Percentiles rank a stretch among this genome's conserved stretches.
Conservation (phyloP, 805 yeast genomes). For the Metschnikowia aberdeeniae region DNA sequence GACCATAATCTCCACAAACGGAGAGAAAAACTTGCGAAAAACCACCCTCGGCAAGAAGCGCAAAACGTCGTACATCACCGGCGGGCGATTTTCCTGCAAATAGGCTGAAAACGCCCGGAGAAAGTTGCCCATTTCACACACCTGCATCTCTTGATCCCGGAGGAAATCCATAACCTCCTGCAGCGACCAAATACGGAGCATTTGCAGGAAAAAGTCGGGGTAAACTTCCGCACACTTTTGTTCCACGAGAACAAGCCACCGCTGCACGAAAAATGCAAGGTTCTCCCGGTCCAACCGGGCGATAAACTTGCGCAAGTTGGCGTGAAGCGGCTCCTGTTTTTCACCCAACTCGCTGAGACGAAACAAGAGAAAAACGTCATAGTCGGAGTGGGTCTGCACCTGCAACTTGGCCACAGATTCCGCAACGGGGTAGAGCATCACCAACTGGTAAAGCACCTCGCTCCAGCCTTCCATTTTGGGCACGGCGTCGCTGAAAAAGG, state of each 20-base stretch:
- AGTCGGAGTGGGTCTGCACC: not conserved
- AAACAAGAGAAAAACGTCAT: conserved; percentile 34
- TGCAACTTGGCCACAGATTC: conserved; percentile 14
- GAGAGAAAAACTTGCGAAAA: conserved; percentile 10
- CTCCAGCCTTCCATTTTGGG: conserved; percentile 27
- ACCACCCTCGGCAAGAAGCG: conserved; percentile 8
- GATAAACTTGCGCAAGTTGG: conserved; percentile 5
- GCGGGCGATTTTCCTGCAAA: not conserved
- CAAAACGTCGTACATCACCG: conserved; percentile 5
- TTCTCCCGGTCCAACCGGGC: conserved; percentile 10
- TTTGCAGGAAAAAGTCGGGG: conserved; percentile 4
- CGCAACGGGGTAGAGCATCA: conserved; percentile 38
- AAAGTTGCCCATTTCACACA: conserved; percentile 13
- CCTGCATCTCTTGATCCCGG: not conserved
- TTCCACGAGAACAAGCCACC: conserved; percentile 56
- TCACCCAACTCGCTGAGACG: conserved; percentile 44
- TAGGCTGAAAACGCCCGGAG: conserved; percentile 6
- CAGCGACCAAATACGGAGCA: conserved; percentile 1
- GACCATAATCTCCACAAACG: conserved; percentile 1
- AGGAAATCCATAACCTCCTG: conserved; percentile 4
- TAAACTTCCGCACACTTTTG: conserved; percentile 21
- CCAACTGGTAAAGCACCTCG: conserved; percentile 44
- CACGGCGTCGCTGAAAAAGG: conserved; percentile 1
- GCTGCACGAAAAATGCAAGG: conserved; percentile 16
- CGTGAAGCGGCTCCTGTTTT: not conserved